phyloP scores from a whole-genome alignment of 192 early-diverging fungal genomes.

The Lobosporangium transversale region DNA sequence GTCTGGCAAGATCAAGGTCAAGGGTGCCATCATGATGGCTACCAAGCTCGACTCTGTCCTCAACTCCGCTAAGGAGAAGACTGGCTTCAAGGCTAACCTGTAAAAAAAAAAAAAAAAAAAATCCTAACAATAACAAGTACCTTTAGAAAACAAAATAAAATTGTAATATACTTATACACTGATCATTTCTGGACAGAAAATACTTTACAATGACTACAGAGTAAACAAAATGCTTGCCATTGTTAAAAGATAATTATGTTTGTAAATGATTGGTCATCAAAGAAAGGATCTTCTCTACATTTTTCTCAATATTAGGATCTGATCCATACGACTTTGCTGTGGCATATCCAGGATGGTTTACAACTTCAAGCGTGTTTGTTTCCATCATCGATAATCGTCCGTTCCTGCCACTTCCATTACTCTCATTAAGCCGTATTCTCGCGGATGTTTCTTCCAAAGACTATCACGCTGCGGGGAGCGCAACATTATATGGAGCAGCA shows the following conservation, averaged over 20 bases:
- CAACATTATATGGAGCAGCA: not conserved
- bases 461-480: not conserved
- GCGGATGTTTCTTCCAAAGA: conserved; percentile 16
- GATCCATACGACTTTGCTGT: too few relatives aligned
- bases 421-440: conserved; percentile 33
- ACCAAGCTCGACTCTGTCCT: conserved; percentile 77
- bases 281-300: too few relatives aligned
- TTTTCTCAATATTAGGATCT: too few relatives aligned
- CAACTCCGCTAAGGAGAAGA: conserved; percentile 60
- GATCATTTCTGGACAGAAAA: not conserved
- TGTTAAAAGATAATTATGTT: too few relatives aligned
- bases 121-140: not conserved
- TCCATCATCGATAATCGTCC: too few relatives aligned
- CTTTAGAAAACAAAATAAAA: conserved; percentile 6
- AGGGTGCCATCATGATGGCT: conserved; percentile 80
- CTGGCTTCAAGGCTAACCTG: conserved; percentile 68
- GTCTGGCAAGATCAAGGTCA: conserved; percentile 89
- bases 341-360: too few relatives aligned
- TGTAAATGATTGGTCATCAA: too few relatives aligned
- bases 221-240: too few relatives aligned
- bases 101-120: conserved; percentile 45
- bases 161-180: conserved; percentile 14
- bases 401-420: too few relatives aligned
- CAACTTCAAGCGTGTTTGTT: too few relatives aligned
- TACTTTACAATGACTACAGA: too few relatives aligned